These are phyloP conservation scores for Suhomyces terraborum DNA, from an alignment of 1,139 yeast genomes.

Conservation along the genomic window DNA sequence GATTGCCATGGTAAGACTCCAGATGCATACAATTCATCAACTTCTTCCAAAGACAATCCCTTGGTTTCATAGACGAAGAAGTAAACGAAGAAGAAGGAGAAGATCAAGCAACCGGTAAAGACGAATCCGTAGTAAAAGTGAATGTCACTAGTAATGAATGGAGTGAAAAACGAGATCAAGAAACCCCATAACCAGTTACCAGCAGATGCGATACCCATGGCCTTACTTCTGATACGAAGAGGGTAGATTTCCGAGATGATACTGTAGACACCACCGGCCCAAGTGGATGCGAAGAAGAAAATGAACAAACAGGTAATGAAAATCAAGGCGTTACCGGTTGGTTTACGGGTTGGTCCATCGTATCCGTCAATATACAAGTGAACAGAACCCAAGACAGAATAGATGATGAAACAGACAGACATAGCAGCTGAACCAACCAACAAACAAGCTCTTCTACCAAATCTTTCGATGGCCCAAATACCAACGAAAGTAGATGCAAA, in stretches of 20 bases:
- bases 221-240: conserved; percentile 75
- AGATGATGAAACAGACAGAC: conserved; percentile 65
- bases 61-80: conserved; percentile 73
- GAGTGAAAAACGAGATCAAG: conserved; percentile 73
- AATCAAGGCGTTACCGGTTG: conserved; percentile 75
- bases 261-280: conserved; percentile 87
- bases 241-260: conserved; percentile 81
- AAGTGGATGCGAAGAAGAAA: conserved; percentile 80
- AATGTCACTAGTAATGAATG: conserved; percentile 59
- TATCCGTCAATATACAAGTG: conserved; percentile 57
- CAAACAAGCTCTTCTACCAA: conserved; percentile 71
- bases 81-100: conserved; percentile 63
- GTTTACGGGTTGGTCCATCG: conserved; percentile 36
- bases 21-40: conserved; percentile 61
- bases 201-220: conserved; percentile 73
- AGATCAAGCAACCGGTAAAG: conserved; percentile 66
- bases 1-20: conserved; percentile 52
- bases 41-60: conserved; percentile 74
- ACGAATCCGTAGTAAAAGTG: conserved; percentile 71
- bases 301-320: conserved; percentile 78
- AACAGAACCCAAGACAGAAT: conserved; percentile 68
- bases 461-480: conserved; percentile 63
- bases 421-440: conserved; percentile 61
- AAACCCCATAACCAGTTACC: conserved; percentile 83
- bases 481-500: conserved; percentile 73